These are phyloP conservation scores for Sphenostylis stenocarpa DNA, from an alignment of 306 rosid species.

Conservation along the genomic window DNA sequence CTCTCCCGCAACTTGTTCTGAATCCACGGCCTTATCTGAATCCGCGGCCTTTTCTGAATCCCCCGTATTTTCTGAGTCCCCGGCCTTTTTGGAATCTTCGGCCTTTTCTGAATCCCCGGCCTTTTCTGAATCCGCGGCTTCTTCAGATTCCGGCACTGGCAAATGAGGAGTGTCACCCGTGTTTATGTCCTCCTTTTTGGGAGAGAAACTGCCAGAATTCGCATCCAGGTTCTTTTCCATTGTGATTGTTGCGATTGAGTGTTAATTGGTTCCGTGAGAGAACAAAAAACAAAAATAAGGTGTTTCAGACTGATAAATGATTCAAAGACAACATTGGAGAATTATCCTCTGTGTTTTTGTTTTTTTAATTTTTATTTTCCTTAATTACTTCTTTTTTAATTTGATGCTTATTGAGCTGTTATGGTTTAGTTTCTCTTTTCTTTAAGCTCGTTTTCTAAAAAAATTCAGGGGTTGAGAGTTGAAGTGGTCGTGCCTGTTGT, in stretches of 20 bases:
- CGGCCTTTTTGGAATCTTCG: too few relatives aligned
- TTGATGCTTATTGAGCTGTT: neutral
- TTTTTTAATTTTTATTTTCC: neutral
- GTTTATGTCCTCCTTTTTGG: constrained; percentile 12
- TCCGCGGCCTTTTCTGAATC: too few relatives aligned
- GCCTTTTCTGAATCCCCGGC: neutral
- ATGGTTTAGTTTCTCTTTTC: neutral
- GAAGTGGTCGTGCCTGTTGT: constrained; percentile 45
- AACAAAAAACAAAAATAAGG: neutral
- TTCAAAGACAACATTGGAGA: constrained; percentile 37
- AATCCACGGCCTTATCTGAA: neutral
- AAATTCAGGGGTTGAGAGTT: constrained; percentile 23
- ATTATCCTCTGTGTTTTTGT: constrained; percentile 11
- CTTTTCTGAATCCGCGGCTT: neutral
- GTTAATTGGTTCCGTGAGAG: constrained; percentile 26
- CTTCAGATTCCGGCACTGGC: neutral
- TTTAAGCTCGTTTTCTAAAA: neutral
- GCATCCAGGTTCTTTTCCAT: constrained; percentile 51
- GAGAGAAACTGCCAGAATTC: neutral
- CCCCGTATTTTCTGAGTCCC: neutral
- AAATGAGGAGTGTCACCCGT: neutral
- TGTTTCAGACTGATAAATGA: constrained; percentile 40
- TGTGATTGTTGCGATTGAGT: neutral
- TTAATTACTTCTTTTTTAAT: neutral
- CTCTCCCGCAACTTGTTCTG: neutral